Conservation (phyloP, 148 eudicot genomes). For the Rhododendron ferrugineum region DNA sequence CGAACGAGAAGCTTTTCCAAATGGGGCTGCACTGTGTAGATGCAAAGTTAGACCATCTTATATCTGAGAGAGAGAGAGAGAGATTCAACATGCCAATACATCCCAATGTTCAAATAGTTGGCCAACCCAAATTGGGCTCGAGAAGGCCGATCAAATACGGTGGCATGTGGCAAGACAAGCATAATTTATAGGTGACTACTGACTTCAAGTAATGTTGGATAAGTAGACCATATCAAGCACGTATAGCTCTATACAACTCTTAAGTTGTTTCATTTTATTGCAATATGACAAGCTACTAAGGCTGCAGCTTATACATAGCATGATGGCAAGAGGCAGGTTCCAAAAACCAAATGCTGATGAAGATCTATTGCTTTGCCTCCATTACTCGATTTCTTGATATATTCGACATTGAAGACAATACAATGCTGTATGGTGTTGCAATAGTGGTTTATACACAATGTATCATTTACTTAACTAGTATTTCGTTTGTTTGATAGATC, state of each 20-base stretch:
- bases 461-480: not conserved
- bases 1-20: constrained; percentile 23
- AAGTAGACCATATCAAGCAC: not conserved
- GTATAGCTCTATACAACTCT: not conserved
- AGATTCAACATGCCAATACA: not conserved
- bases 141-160: not conserved
- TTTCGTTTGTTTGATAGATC: not conserved
- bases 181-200: not conserved
- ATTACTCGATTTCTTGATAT: not conserved
- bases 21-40: constrained; percentile 59
- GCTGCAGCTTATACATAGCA: not conserved
- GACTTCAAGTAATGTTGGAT: not conserved
- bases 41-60: constrained; percentile 25
- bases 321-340: not conserved
- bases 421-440: not conserved
- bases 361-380: not conserved
- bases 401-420: not conserved
- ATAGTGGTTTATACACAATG: not conserved
- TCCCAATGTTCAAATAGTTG: not conserved
- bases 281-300: not conserved
- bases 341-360: not conserved
- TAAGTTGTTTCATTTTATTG: not conserved
- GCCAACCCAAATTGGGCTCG: not conserved
- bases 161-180: not conserved
- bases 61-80: not conserved